Base-by-base conservation (phyloP, 2,329 filamentous ascomycete genomes). In the Seiridium unicorne region DNA sequence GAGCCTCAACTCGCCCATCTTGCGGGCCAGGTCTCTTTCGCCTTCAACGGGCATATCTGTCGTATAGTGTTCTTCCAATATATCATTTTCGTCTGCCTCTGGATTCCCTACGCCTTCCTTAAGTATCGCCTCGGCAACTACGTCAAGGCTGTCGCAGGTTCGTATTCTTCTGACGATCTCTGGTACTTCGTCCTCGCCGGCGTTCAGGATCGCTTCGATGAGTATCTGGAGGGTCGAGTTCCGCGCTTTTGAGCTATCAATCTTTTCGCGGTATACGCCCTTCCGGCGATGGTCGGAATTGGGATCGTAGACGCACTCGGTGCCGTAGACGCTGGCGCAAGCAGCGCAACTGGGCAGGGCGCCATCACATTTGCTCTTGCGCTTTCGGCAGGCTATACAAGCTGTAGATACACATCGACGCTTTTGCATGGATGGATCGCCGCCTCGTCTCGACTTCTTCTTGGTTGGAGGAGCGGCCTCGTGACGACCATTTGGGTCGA, bases 211-310 rank as follows among this genome's bases (percentile, higher is more conserved):
- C 53, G 94, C 93, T 70, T 97, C 92, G 63, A 98, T 88, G 44
- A 98, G 81, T n/a, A 93, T 93, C 73, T 97, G 92, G 59, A 98
- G 80, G 1, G 94, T 98, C 42, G 92, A 91, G 69, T 89, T 92
- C 63, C 88, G 88, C 31, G 93, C 93, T 77, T 96, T 96, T 73
- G 94, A 84, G 70, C 86, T 92, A 74, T 97, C 93, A 32, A 90
- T 87, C 74, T 97, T 95, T 76, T 97, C 93, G 70, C 94, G 93
- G 75, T 98, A 98, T 54, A 98, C 95, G 62, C 95, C 95, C 74
- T 98, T 98, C 55, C 95, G 89, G 55, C 95, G 90, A 74, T 97
- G 93, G 74, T 99, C 95, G 61, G 93, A 97, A 72, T 93, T 96
- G 3, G 93, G 94, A 72, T 98, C 94, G 80, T 98, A 98, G 65